phyloP scores from a whole-genome alignment of 768 basidiomycete genomes.

The Lactarius trivialis region DNA sequence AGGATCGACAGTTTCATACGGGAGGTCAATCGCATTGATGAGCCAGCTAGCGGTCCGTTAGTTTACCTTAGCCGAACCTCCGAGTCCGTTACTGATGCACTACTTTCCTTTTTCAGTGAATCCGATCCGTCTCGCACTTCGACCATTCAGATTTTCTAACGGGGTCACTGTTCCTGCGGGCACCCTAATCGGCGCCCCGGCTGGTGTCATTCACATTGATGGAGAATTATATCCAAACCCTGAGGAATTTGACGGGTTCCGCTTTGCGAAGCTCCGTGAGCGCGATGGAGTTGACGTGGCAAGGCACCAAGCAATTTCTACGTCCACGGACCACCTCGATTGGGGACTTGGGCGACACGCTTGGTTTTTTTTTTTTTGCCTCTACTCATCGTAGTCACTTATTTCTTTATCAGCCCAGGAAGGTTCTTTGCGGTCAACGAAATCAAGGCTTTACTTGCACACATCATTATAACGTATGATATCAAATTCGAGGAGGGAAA shows the following conservation, averaged over 20 bases:
- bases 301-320: constrained; percentile 27
- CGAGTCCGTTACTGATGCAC: not conserved
- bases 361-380: constrained; percentile 18
- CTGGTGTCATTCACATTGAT: constrained; percentile 35
- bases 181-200: constrained; percentile 31
- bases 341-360: constrained; percentile 26
- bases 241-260: constrained; percentile 35
- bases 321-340: constrained; percentile 31
- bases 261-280: constrained; percentile 33
- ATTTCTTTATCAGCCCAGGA: constrained; percentile 22
- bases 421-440: constrained; percentile 26
- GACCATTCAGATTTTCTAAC: constrained; percentile 30
- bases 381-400: not conserved
- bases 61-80: not conserved
- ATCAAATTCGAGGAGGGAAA: constrained; percentile 24
- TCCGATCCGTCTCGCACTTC: constrained; percentile 23
- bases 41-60: constrained; percentile 5
- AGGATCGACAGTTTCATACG: constrained; percentile 28
- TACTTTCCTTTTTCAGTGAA: constrained; percentile 12
- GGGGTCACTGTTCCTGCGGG: constrained; percentile 37
- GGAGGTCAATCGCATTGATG: constrained; percentile 23
- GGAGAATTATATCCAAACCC: constrained; percentile 39
- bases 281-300: constrained; percentile 12
- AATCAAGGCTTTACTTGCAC: constrained; percentile 26
- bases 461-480: constrained; percentile 26